Evolutionary conservation across 192 early-diverging fungal species (phyloP), one percentile per base, ranked within the genome.

Genomic region (Coemansia furcata): DNA sequence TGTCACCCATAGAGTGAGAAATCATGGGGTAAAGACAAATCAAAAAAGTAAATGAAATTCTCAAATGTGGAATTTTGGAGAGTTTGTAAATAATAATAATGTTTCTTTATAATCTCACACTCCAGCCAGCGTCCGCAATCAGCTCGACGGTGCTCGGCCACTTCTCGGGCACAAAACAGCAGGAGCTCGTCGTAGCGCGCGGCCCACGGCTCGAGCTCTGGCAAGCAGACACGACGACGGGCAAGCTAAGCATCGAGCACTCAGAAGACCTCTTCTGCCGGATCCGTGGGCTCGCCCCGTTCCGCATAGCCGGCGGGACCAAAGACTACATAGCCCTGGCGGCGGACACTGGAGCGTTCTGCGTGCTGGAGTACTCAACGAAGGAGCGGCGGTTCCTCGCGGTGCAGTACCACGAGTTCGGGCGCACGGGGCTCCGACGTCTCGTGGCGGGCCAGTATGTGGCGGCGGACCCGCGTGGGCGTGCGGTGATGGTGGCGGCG

Each of bases 361-460:
- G 90, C 3, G 89, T 99, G 67, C 78, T 99, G 30, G 96, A 96
- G 73, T 99, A 95, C 76, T 90, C 93, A 60, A 78, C 87, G 0
- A 66, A 65, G 19, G 88, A 87, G 61, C 92, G 91, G 63, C 74
- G 76, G 21, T 96, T 98, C 68, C 87, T 84, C 29, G 85, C 87
- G 60, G 89, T 96, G 11, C 96, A 97, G 72, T 85, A 91, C 77
- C 96, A 99, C 64, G 97, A 94, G 4, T 98, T 88, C 78, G 98
- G 96, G 29, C 96, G 96, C 66, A 90, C 90, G 11, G 98, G 96
- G 37, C 86, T 90, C 59, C 86, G 98, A 29, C 78, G 98, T 44
- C 88, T 91, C 40, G 90, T 97, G 0, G 92, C 98, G 7, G 98
- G 98, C 15, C 93, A 99, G 80, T 98, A 96, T 60, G 86, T 99